A percentile compares a stretch with the other conserved stretches of the same genome.
Evolutionary conservation across 2,329 filamentous ascomycete species (phyloP).

Genomic region (Trichoderma brevicompactum): DNA sequence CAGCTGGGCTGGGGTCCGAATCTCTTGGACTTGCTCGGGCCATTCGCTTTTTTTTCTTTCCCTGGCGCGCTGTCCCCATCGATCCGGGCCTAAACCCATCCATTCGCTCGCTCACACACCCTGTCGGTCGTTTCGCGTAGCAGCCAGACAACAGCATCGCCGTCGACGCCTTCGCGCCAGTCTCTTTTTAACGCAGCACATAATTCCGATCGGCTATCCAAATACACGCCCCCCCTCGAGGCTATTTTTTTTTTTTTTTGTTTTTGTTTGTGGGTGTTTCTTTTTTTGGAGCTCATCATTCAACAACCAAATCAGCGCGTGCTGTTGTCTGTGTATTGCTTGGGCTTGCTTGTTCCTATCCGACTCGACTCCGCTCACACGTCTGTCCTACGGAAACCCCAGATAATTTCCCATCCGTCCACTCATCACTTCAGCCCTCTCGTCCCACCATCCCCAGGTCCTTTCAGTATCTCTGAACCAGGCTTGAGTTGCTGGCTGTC

Average conservation of each 20-base stretch:
- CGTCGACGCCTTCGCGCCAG: constrained; percentile 20
- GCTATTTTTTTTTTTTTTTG: constrained; percentile 6
- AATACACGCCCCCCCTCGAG: constrained; percentile 19
- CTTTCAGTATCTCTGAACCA: constrained; percentile 23
- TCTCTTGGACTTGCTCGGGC: background rate
- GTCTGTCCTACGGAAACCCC: constrained; percentile 35
- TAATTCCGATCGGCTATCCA: constrained; percentile 23
- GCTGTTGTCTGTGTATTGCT: constrained; percentile 11
- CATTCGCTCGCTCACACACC: constrained; percentile 20
- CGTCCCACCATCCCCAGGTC: constrained; percentile 38
- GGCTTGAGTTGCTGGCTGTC: constrained; percentile 33
- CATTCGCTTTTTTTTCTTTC: background rate
- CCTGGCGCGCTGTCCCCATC: constrained; percentile 21
- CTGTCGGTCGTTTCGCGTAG: constrained; percentile 24
- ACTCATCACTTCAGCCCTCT: constrained; percentile 37
- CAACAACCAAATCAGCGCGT: constrained; percentile 27
- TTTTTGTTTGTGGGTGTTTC: background rate
- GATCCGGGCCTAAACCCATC: background rate
- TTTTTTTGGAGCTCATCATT: constrained; percentile 30
- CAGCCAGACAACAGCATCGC: constrained; percentile 16
- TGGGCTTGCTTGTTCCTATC: constrained; percentile 16
- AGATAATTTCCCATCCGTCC: constrained; percentile 35
- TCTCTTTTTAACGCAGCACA: constrained; percentile 18
- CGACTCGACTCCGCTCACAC: constrained; percentile 22
- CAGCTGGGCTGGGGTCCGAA: constrained; percentile 29